Conservation (phyloP, 2,329 filamentous ascomycete species). For the Monilinia laxa region DNA sequence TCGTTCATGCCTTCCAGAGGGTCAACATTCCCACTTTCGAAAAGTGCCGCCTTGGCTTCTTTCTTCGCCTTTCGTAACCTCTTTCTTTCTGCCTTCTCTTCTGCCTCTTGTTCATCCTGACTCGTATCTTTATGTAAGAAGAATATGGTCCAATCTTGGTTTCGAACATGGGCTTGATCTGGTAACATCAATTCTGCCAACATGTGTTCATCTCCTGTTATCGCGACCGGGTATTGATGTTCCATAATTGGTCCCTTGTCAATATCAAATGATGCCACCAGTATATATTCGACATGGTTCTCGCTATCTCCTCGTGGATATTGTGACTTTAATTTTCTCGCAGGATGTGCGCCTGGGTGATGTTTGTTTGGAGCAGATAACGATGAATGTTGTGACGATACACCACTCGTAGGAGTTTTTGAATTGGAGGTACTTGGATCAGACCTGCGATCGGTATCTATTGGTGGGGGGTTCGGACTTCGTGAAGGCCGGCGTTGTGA, state of each 20-base stretch:
- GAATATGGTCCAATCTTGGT: constrained; percentile 99
- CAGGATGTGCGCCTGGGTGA: constrained; percentile 52
- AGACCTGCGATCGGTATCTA: constrained; percentile 56
- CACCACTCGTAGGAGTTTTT: constrained; percentile 58
- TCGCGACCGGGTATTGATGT: constrained; percentile 91
- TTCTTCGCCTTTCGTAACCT: constrained; percentile 53
- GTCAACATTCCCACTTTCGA: constrained; percentile 47
- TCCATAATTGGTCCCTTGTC: constrained; percentile 97
- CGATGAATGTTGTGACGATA: constrained; percentile 60
- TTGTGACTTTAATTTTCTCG: constrained; percentile 65
- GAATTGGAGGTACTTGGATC: constrained; percentile 57
- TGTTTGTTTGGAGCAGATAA: constrained; percentile 53
- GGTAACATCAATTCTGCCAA: constrained; percentile 97
- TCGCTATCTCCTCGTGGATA: constrained; percentile 73
- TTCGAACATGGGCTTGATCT: constrained; percentile 90
- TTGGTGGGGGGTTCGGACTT: constrained; percentile 51
- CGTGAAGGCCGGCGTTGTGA: constrained; percentile 53
- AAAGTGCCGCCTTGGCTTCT: constrained; percentile 51
- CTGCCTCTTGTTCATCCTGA: constrained; percentile 76
- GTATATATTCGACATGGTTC: constrained; percentile 97
- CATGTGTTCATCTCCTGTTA: constrained; percentile 97
- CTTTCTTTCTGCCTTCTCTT: constrained; percentile 57
- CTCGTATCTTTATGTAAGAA: constrained; percentile 95
- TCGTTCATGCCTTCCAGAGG: constrained; percentile 45
- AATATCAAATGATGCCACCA: constrained; percentile 96